Base-by-base conservation (phyloP, 257 asterid genomes). In the Cynanchum wilfordii region DNA sequence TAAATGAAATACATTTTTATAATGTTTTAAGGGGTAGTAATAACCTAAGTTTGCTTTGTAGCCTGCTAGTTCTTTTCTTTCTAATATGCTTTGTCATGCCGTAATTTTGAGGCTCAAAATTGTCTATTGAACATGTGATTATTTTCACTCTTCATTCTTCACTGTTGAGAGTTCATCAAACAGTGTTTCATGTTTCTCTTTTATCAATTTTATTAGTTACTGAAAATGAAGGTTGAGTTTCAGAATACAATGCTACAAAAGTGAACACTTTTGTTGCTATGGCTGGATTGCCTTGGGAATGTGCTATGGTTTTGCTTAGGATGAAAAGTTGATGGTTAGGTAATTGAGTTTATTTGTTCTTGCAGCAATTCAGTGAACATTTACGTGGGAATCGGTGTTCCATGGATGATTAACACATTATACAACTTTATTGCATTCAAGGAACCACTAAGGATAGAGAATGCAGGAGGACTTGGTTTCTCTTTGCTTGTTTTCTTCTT, bases 321-420 rank as follows among this genome's bases (percentile, higher is more conserved):
- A 29, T 25, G 6, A 66, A 29, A 20, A n/a, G 15, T 54, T 58
- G 49, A 15, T 4, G 68, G 42, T 63, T 49, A 75, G 19, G 20
- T 57, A 24, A 27, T 38, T 15, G 15, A n/a, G 5, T 64, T 77
- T 24, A 50, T 27, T 15, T 22, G 36, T 70, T 75, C 25, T 52
- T 78, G 89, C 78, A 91, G 98, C 88, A 91, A 93, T 70, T 93
- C 98, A 68, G 96, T 93, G 85, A 93, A 91, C 79, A 93, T 93
- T 62, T 91, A 89, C 24, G 79, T 93, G 24, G 98, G 97, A 71
- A 93, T 93, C 19, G 98, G 98, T 8, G 75, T 91, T 49, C 98
- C 98, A 3, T 93, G 98, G 98, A 89, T 93, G 60, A 91, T 91
- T 27, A 77, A 93, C 83, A 89, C 98, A 22, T 1, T 84, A 49